Conservation (phyloP, 2,329 filamentous ascomycete genomes). For the Penicillium crustosum region DNA sequence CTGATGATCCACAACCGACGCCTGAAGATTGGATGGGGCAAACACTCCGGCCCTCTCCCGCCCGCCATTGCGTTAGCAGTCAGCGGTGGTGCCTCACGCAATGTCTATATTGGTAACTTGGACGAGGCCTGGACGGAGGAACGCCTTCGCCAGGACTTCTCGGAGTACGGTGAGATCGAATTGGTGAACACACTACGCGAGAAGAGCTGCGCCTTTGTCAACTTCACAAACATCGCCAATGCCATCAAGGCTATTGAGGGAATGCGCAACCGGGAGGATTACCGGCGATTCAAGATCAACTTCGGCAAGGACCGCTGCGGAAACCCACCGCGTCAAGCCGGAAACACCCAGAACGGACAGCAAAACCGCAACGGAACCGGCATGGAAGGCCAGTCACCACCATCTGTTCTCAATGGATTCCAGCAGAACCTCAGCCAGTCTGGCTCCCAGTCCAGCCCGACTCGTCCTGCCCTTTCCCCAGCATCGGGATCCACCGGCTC, state of each 20-base stretch:
- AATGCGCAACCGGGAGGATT: slow-evolving; percentile 90
- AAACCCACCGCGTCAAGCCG: slow-evolving; percentile 87
- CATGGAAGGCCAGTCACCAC: slow-evolving; percentile 56
- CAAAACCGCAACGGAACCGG: slow-evolving; percentile 63
- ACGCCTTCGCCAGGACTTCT: slow-evolving; percentile 90
- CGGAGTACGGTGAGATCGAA: slow-evolving; percentile 96
- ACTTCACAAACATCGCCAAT: slow-evolving; percentile 99
- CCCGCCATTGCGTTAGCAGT: slow-evolving; percentile 95
- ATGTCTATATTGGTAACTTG: slow-evolving; percentile 96
- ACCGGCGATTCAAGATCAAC: slow-evolving; percentile 99
- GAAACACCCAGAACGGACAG: slow-evolving; percentile 55
- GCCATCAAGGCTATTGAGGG: slow-evolving; percentile 99
- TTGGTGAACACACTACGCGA: slow-evolving; percentile 93
- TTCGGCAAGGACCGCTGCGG: slow-evolving; percentile 98
- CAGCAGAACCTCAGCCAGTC: slow-evolving; percentile 55
- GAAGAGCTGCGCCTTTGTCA: slow-evolving; percentile 99
- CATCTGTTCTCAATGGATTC: slow-evolving; percentile 58
- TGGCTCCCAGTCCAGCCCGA: slow-evolving; percentile 61
- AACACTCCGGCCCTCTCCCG: slow-evolving; percentile 94
- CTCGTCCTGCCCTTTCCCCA: slow-evolving; percentile 53
- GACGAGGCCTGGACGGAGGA: slow-evolving; percentile 98
- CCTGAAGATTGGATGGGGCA: slow-evolving; percentile 98
- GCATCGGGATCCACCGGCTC: slow-evolving; percentile 56
- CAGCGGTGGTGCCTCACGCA: slow-evolving; percentile 93
- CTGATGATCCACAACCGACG: slow-evolving; percentile 99